These are phyloP conservation scores for Trichoderma sp. DNA, from an alignment of 2,329 filamentous ascomycete genomes.

Conservation along the genomic window DNA sequence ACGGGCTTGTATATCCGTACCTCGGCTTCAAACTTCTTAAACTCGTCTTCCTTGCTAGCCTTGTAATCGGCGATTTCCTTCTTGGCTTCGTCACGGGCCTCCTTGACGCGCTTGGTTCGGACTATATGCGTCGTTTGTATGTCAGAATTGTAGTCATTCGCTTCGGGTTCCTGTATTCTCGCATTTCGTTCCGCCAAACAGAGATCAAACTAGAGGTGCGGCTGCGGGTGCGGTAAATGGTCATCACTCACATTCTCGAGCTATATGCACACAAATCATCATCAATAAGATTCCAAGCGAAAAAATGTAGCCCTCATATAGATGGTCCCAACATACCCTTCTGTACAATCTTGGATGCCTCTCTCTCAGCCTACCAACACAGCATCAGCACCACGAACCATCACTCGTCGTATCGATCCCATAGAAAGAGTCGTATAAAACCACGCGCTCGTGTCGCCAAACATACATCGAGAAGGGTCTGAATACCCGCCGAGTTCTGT, in stretches of 20 bases:
- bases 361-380: constrained; percentile 81
- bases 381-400: constrained; percentile 14
- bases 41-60: constrained; percentile 87
- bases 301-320: background rate
- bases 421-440: background rate
- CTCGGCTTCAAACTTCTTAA: constrained; percentile 86
- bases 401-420: background rate
- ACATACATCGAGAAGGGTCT: constrained; percentile 96
- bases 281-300: too few relatives aligned
- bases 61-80: constrained; percentile 96
- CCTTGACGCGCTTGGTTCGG: constrained; percentile 95
- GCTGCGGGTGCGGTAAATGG: background rate
- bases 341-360: constrained; percentile 98
- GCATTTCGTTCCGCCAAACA: background rate
- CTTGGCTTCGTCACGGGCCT: constrained; percentile 93
- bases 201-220: background rate
- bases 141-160: background rate
- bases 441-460: background rate
- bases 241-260: constrained; percentile 78
- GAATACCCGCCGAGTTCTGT: constrained; percentile 97
- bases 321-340: constrained; percentile 64
- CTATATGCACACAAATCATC: too few relatives aligned
- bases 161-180: background rate
- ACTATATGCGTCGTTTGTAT: constrained; percentile 31
- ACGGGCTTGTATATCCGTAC: constrained; percentile 38